Evolutionary conservation across 106 monocot species (phyloP).

Genomic region (Dendrobium officinale): DNA sequence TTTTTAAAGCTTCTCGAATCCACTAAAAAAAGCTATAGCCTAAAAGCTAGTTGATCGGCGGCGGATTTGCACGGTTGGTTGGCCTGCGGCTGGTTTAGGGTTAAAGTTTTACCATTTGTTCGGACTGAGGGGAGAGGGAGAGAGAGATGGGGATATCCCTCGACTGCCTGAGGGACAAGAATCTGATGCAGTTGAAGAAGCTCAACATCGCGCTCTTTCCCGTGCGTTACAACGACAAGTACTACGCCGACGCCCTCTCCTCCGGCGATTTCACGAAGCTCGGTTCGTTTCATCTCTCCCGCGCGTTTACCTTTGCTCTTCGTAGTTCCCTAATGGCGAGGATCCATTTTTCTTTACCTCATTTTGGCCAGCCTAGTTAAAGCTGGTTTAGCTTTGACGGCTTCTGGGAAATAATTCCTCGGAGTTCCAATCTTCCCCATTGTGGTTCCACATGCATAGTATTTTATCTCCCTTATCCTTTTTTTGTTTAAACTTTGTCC

Average conservation of each 20-base stretch:
- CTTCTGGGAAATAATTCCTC: not conserved
- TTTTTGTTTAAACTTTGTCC: not conserved
- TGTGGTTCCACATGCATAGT: not conserved
- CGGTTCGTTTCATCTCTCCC: constrained; percentile 25
- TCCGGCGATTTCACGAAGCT: constrained; percentile 88
- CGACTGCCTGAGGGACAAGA: constrained; percentile 83
- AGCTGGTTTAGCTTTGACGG: not conserved
- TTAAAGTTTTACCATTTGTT: not conserved
- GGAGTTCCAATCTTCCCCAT: not conserved
- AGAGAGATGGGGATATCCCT: constrained; percentile 46
- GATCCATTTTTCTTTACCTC: not conserved
- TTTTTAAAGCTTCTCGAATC: too few relatives aligned
- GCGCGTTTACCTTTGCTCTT: not conserved
- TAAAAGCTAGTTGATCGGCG: too few relatives aligned
- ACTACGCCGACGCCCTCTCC: constrained; percentile 88
- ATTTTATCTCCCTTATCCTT: not conserved
- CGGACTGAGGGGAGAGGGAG: not conserved
- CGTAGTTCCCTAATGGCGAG: not conserved
- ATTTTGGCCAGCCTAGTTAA: not conserved
- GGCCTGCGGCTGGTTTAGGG: not conserved
- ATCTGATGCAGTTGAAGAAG: constrained; percentile 99
- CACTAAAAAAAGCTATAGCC: too few relatives aligned
- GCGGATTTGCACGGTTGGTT: too few relatives aligned
- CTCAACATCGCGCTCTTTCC: constrained; percentile 95
- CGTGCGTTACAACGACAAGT: constrained; percentile 98